Conservation (phyloP, 176 grass and related monocot genomes). For the Oryza australiensis region DNA sequence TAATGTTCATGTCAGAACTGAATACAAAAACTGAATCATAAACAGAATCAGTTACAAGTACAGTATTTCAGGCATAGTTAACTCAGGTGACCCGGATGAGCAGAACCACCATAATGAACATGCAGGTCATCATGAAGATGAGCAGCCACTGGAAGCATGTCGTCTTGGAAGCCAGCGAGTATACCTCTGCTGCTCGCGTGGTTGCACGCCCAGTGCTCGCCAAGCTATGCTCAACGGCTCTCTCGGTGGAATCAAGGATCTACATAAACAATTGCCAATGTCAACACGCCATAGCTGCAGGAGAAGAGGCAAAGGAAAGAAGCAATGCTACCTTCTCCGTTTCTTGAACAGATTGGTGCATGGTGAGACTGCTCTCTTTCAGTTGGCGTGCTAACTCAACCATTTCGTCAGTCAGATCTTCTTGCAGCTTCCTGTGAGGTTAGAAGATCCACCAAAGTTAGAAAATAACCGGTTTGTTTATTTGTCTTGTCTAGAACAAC, state of each 20-base stretch:
- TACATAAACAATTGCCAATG: slow-evolving; percentile 16
- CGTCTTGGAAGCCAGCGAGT: slow-evolving; percentile 72
- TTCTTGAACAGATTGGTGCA: slow-evolving; percentile 77
- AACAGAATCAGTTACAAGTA: not conserved
- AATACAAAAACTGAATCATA: slow-evolving; percentile 7
- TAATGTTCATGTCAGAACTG: not conserved
- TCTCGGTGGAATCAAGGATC: slow-evolving; percentile 85
- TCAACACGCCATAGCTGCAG: not conserved
- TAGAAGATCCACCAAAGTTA: slow-evolving; percentile 21
- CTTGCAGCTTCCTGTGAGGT: slow-evolving; percentile 77
- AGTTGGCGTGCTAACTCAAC: slow-evolving; percentile 76
- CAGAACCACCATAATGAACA: slow-evolving; percentile 91
- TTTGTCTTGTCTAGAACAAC: no score
- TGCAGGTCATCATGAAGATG: slow-evolving; percentile 78
- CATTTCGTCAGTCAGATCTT: slow-evolving; percentile 95
- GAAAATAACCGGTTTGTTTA: no score
- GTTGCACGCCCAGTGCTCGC: slow-evolving; percentile 63
- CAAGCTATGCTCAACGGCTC: slow-evolving; percentile 83
- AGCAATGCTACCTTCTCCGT: slow-evolving; percentile 64
- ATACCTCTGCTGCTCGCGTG: slow-evolving; percentile 58
- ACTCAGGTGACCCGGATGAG: slow-evolving; percentile 82
- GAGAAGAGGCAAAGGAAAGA: not conserved
- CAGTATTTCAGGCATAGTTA: no score
- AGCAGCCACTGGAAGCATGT: slow-evolving; percentile 92
- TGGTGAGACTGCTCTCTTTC: slow-evolving; percentile 78